Base-by-base conservation (phyloP, 176 grass and related monocot species). In the Secale cereale region DNA sequence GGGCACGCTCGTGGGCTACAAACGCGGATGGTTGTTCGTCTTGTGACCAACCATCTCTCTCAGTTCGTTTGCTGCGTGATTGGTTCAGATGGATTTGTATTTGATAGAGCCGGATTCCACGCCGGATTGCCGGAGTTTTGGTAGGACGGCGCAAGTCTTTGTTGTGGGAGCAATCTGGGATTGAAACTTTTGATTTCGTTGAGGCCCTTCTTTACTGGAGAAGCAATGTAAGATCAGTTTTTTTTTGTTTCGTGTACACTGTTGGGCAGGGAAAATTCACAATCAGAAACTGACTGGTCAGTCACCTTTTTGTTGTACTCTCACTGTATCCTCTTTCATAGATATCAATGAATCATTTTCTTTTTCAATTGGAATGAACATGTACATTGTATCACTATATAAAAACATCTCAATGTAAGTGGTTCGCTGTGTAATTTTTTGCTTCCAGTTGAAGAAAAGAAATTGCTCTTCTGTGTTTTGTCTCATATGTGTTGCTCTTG, bases 1-100 rank as follows among this genome's bases (percentile, higher is more conserved):
- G 82, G 73, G 61, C 20, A 86, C 65, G 12, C 97, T 99, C 1
- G 43, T 92, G 33, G 77, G 84, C 84, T 96, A 99, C 80, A 91
- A 94, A 59, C 89, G 80, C 59, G 91, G 97, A 67, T 92, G 92
- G 86, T 80, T 92, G 60, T 83, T 94, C 11, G 89, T 99, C 80
- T 96, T 84, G 27, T 99, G 86, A 96, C 90, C 46, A 19, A 52
- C 43, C 71, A 75, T 45, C 19, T 29, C 63, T 16, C 19, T 35
- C 76, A 30, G n/a, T 26, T 84, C n/a, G 37, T 14, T 84, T 68
- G 46, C 69, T 56, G 40, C 4, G 19, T 43, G 69, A 70, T 80
- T 68, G 76, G 10, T 81, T 77, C 65, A 10, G 59, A 65, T 13
- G 80, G 57, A 80, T 30, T 22, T 91, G 76, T 84, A 67, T 87